Base-by-base conservation (phyloP, 805 yeast species). In the Kurtzmaniella cleridarum region DNA sequence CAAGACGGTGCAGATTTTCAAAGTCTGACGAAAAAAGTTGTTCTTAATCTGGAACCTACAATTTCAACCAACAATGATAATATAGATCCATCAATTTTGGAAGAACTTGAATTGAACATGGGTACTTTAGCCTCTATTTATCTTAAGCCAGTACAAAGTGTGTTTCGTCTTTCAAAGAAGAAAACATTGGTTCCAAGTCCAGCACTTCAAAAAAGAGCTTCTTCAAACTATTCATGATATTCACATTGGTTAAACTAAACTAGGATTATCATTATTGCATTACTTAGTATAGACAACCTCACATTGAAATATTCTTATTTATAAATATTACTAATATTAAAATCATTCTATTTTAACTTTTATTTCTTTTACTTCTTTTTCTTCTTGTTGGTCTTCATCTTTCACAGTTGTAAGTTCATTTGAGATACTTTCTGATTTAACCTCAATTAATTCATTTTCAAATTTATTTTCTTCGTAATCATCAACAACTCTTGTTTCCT, bases 71-170 rank as follows among this genome's bases (percentile, higher is more conserved):
- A 84, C 15, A 78, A 78, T 41, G 89, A 85, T 32, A 77, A 76
- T 39, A 64, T 89, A 40, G 91, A 87, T 44, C 81, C 83, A 0
- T 59, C 62, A 2, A 73, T 84, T 11, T 58, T 90, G 27, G 95
- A 89, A 48, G 96, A 90, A 53, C 64, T 90, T 39, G 95, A 86
- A 50, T 65, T 89, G 45, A 81, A 79, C 47, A 79, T 90, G 27
- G 96, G 96, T 1, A 69, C 89, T 0, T 62, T 91, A 38, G 90
- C 95, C 0, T 81, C 95, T 0, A 78, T 90, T 11, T 91, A 89
- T 53, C 64, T 90, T 50, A 84, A 88, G 48, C 95, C 96, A 0
- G 82, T 86, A 7, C 73, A 75, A n/a, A 84, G 77, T 49, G 88
- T 89, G 2, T 89, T 89, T 67, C 66, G 95, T 31, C 57, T 75